Evolutionary conservation across 2,329 filamentous ascomycete species (phyloP), one percentile per base, ranked within the genome.

Genomic region (Fusarium stilboides): DNA sequence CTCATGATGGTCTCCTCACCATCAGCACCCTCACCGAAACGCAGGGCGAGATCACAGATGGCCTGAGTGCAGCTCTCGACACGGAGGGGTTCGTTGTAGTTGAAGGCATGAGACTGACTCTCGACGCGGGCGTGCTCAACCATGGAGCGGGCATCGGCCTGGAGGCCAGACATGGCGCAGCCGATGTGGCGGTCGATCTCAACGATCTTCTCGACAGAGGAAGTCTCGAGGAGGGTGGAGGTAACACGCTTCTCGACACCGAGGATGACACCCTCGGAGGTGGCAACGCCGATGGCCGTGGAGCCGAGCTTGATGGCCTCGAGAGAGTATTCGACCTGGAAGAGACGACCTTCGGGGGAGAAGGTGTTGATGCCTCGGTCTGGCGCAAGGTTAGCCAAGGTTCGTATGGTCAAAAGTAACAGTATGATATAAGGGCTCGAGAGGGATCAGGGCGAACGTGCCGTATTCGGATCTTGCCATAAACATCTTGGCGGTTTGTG

Each of bases 381-480:
- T 98, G 75, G 46, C 4, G 28, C 26, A 44, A 58, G 20, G 69
- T 76, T 68, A 77, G 75, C 36, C 20, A n/a, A 44, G 8, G 22
- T 20, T 46, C n/a, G 19, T 17, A 33, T 8, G 4, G 13, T 19
- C 28, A 20, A 33, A 6, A 17, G 24, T 3, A 26, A 65, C 49
- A 63, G 66, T 31, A 31, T 31, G 67, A 70, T 19, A 22, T 8
- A 4, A 24, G 66, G 66, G 19, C 57, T 63, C 64, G 68, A 52
- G 69, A 57, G 76, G 40, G 70, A 57, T 52, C 56, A 66, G 69
- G 69, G 59, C 71, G 57, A 78, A 80, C 91, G 86, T 88, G 96
- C 95, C 96, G 87, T 99, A 99, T 95, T 99, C 96, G 81, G 95
- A 98, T 86, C 96, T 93, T 88, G 96, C 94, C 89, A 99, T 98